Percentiles rank a stretch among this genome's conserved stretches.
Conservation (phyloP, 768 basidiomycete genomes). For the Trametes punicea region DNA sequence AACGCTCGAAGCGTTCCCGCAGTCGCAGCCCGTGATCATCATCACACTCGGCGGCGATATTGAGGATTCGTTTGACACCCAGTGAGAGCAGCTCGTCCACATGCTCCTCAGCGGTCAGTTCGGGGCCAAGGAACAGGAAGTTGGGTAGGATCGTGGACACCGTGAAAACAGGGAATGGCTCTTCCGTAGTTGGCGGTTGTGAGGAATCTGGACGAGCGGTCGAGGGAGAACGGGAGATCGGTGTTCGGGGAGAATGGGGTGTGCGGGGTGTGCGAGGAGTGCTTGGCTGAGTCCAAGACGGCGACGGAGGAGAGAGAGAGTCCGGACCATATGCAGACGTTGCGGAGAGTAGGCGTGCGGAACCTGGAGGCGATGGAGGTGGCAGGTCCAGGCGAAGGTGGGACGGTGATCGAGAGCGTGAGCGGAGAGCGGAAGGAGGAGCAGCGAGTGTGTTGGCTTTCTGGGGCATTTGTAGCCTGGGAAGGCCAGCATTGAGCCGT, state of each 20-base stretch:
- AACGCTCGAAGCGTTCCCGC: constrained; percentile 73
- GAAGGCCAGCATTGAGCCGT: constrained; percentile 43
- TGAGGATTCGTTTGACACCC: constrained; percentile 85
- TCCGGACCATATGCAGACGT: constrained; percentile 28
- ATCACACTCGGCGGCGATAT: constrained; percentile 89
- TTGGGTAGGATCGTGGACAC: constrained; percentile 89
- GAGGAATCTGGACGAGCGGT: constrained; percentile 64
- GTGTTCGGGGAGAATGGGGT: constrained; percentile 35
- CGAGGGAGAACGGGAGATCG: constrained; percentile 51
- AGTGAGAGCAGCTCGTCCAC: constrained; percentile 67
- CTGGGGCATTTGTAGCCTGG: constrained; percentile 57
- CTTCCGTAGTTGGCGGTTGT: constrained; percentile 52
- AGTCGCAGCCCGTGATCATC: constrained; percentile 73
- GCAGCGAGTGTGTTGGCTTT: constrained; percentile 58
- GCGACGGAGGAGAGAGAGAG: constrained; percentile 32
- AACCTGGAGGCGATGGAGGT: constrained; percentile 55
- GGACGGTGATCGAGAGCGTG: constrained; percentile 48
- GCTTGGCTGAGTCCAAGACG: constrained; percentile 26
- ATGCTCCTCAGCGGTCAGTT: constrained; percentile 71
- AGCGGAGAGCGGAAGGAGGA: constrained; percentile 23
- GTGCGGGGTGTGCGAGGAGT: constrained; percentile 41
- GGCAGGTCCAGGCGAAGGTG: constrained; percentile 57
- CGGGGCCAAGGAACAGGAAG: constrained; percentile 90
- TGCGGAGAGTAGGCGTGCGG: constrained; percentile 43
- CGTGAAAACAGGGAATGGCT: constrained; percentile 63